These are phyloP conservation scores for Xylaria sp. DNA, from an alignment of 2,329 filamentous ascomycete species.

Conservation along the genomic window DNA sequence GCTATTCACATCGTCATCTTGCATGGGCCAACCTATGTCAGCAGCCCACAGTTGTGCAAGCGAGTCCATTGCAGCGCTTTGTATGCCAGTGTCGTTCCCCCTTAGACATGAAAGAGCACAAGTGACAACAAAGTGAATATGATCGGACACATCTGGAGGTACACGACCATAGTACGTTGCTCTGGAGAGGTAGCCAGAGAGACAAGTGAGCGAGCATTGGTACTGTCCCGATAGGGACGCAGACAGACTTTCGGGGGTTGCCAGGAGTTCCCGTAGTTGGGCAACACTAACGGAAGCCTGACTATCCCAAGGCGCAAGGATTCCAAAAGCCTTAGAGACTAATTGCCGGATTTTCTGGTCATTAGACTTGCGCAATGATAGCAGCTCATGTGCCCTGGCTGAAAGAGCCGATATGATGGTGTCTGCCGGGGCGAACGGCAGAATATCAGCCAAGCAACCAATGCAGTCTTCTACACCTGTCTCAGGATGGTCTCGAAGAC, in stretches of 20 bases:
- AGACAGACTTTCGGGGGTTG: conserved; percentile 24
- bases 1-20: conserved; percentile 47
- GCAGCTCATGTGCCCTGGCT: conserved; percentile 46
- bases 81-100: conserved; percentile 22
- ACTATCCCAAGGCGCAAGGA: conserved; percentile 63
- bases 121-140: conserved; percentile 25
- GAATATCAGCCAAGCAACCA: conserved; percentile 27
- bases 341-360: conserved; percentile 61
- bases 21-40: conserved; percentile 24
- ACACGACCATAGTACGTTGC: conserved; percentile 26
- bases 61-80: conserved; percentile 28
- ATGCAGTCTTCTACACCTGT: conserved; percentile 31
- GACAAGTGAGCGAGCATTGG: conserved; percentile 29
- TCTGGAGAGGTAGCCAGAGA: conserved; percentile 28
- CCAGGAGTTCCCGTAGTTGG: conserved; percentile 29
- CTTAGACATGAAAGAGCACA: conserved; percentile 19
- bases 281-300: conserved; percentile 39
- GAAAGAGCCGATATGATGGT: conserved; percentile 35
- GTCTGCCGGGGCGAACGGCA: conserved; percentile 31
- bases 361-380: conserved; percentile 63
- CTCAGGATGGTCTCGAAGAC: conserved; percentile 44
- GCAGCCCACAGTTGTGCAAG: conserved; percentile 33
- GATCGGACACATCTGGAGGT: conserved; percentile 18
- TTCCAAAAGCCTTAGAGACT: conserved; percentile 67
- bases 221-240: conserved; percentile 30